These are phyloP conservation scores for Exserohilum rostratum DNA, from an alignment of 2,329 filamentous ascomycete genomes.

Conservation along the genomic window DNA sequence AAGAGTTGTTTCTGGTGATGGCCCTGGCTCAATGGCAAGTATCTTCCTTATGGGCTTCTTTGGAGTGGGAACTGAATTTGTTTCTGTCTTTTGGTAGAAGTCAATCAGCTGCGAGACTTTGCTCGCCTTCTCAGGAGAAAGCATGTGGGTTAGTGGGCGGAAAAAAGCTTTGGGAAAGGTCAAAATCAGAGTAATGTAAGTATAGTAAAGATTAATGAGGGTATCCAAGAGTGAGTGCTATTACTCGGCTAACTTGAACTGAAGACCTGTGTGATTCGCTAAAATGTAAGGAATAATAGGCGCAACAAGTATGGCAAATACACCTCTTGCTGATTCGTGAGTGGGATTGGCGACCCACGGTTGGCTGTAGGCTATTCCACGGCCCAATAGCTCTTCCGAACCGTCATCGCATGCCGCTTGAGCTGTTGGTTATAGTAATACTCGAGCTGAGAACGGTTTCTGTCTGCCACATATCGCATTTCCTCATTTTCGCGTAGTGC, in stretches of 20 bases:
- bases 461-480: constrained; percentile 15
- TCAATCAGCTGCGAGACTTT: not conserved
- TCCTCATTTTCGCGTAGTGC: constrained; percentile 18
- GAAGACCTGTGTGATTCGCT: not conserved
- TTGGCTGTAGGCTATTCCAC: not conserved
- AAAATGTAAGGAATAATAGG: not conserved
- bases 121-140: not conserved
- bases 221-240: not conserved
- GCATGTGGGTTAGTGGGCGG: not conserved
- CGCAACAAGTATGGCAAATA: not conserved
- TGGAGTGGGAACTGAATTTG: not conserved
- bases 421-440: constrained; percentile 13
- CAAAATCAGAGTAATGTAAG: not conserved
- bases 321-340: not conserved
- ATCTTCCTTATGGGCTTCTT: not conserved
- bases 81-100: not conserved
- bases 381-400: not conserved
- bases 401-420: not conserved
- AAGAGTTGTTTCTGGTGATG: not conserved
- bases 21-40: not conserved
- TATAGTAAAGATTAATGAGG: not conserved
- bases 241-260: no score
- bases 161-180: not conserved
- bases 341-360: not conserved
- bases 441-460: constrained; percentile 22